Evolutionary conservation across 1,284 basidiomycete species (phyloP), one percentile per base, ranked within the genome.

Genomic region (Sporisorium reilianum): DNA sequence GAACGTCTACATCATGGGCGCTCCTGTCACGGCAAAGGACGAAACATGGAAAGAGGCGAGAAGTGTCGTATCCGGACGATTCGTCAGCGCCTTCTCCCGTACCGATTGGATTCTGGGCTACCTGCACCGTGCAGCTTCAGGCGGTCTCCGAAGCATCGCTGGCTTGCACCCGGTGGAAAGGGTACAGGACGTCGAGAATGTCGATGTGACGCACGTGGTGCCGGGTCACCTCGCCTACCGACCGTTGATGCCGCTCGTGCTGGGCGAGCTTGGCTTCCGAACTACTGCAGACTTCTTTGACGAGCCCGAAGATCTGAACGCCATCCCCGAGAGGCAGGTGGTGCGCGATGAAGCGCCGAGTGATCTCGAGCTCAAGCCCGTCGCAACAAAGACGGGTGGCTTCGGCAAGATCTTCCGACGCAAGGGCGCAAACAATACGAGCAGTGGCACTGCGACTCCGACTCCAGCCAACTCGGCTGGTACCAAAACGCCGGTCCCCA

Each of bases 281-380:
- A 80, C 78, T 18, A 84, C 82, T 0, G 82, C 82, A 2, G 83
- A 84, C 64, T 84, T 83, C 75, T 84, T 84, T 71, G 83, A 84
- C 59, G 83, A 84, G 68, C 83, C 83, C 6, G 83, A 84, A 45
- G 80, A 82, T 34, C 64, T 84, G 22, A 69, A 70, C 23, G 72
- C 75, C 28, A 77, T 84, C 6, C 83, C 82, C 3, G 82, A 84
- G 48, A 59, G 83, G 26, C 75, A 84, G 51, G 68, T 82, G 7
- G 67, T 82, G 5, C 60, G 23, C 10, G 62, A 68, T 22, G 63
- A 65, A 44, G 46, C 53, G 53, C 40, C 60, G 2, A 42, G 25
- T 18, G 46, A 73, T 1, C 16, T 65, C 20, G 78, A 80, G 56
- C 63, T 77, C 45, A 78, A 74, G 49, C 49, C 74, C 6, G 75